These are phyloP conservation scores for Paxillus ammoniavirescens DNA, from an alignment of 768 basidiomycete species.

Conservation along the genomic window DNA sequence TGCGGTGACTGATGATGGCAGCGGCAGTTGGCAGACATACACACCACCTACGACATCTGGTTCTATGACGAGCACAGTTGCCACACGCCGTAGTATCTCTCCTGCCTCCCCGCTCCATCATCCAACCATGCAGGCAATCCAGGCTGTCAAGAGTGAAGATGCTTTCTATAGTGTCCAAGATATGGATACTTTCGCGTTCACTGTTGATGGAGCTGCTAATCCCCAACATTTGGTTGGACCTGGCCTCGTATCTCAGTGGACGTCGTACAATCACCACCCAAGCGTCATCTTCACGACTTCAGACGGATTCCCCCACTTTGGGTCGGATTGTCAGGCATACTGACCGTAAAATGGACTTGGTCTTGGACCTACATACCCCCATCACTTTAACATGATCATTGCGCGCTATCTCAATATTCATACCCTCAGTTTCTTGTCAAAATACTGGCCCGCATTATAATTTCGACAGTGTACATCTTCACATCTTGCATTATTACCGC, in stretches of 20 bases:
- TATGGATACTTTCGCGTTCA: conserved; percentile 52
- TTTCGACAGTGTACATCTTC: conserved; percentile 4
- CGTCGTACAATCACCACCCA: conserved; percentile 27
- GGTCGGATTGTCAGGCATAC: conserved; percentile 39
- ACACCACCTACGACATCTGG: conserved; percentile 60
- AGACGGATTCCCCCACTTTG: conserved; percentile 43
- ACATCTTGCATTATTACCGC: conserved; percentile 11
- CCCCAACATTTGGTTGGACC: conserved; percentile 15
- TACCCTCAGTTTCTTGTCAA: background rate
- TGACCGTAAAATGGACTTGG: conserved; percentile 22
- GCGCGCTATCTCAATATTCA: background rate
- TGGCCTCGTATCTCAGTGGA: conserved; percentile 17
- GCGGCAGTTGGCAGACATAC: conserved; percentile 59
- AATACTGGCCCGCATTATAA: background rate
- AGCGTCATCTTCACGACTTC: conserved; percentile 32
- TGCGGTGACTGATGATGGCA: conserved; percentile 46
- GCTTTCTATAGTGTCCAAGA: conserved; percentile 44
- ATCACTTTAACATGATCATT: background rate
- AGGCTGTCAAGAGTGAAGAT: conserved; percentile 36
- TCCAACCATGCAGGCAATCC: conserved; percentile 1
- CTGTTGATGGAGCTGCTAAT: conserved; percentile 20
- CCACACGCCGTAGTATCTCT: conserved; percentile 40
- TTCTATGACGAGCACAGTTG: conserved; percentile 44
- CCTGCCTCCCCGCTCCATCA: conserved; percentile 21
- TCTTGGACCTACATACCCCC: background rate